A percentile compares a stretch with the other conserved stretches of the same genome.
Evolutionary conservation across 208 protist species (phyloP).

Genomic region (Trypanosoma brucei): DNA sequence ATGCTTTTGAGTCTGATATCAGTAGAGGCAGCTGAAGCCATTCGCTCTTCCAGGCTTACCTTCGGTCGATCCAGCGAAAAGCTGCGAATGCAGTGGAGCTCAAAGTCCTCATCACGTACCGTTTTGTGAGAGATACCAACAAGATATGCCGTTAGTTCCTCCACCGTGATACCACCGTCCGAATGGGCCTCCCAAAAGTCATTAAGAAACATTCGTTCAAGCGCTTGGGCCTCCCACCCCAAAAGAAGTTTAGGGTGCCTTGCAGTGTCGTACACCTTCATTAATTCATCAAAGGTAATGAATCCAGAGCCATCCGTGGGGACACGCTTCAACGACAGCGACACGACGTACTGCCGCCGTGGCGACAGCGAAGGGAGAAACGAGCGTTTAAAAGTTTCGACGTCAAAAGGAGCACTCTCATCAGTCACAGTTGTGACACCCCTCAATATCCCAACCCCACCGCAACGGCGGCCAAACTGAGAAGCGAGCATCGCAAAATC

Average conservation of each 20-base stretch:
- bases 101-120: constrained; percentile 64
- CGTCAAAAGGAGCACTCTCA: constrained; percentile 19
- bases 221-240: constrained; percentile 34
- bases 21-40: constrained; percentile 10
- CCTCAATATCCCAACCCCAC: not conserved
- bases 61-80: constrained; percentile 79
- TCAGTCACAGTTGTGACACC: not conserved
- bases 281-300: constrained; percentile 38
- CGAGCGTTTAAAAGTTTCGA: constrained; percentile 31
- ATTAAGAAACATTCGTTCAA: constrained; percentile 47
- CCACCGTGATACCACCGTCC: constrained; percentile 33
- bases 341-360: constrained; percentile 58
- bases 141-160: constrained; percentile 69
- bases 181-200: constrained; percentile 31
- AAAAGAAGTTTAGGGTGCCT: constrained; percentile 67
- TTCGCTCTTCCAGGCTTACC: constrained; percentile 30
- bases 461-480: constrained; percentile 21
- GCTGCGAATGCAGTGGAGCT: constrained; percentile 77
- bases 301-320: constrained; percentile 43
- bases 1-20: not conserved
- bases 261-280: constrained; percentile 59
- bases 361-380: constrained; percentile 38
- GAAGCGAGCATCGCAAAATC: constrained; percentile 35
- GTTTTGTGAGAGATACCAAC: constrained; percentile 53
- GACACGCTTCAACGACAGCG: constrained; percentile 55